Percentiles rank a stretch among this genome's conserved stretches.
These are phyloP conservation scores for Ogataea paradorogensis DNA, from an alignment of 805 yeast genomes.

Conservation along the genomic window DNA sequence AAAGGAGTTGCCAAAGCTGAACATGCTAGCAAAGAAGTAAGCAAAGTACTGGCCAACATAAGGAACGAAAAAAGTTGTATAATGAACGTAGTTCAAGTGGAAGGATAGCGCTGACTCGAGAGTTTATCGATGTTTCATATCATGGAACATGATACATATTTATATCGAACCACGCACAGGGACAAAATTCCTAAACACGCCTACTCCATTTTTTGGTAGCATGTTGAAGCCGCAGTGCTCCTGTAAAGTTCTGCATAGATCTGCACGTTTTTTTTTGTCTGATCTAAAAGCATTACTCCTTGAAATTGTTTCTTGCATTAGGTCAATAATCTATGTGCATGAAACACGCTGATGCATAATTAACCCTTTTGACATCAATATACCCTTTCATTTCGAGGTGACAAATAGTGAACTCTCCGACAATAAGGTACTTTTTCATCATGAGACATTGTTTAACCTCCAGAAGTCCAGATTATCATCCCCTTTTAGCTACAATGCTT, in stretches of 20 bases:
- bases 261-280: neutral
- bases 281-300: neutral
- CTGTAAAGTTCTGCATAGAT: neutral
- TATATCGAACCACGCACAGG: neutral
- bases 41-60: slow-evolving; percentile 12
- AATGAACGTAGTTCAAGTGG: neutral
- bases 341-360: slow-evolving; percentile 1
- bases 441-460: neutral
- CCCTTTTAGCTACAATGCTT: neutral
- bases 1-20: slow-evolving; percentile 18
- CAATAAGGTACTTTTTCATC: no score
- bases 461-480: neutral
- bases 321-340: slow-evolving; percentile 3
- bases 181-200: slow-evolving; percentile 6
- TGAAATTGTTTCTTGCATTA: neutral
- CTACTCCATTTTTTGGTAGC: neutral
- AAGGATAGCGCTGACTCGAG: slow-evolving; percentile 3
- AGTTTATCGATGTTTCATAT: slow-evolving; percentile 1
- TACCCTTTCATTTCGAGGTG: no score
- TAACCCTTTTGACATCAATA: neutral
- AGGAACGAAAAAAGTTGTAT: neutral
- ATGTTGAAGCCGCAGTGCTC: slow-evolving; percentile 4
- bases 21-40: slow-evolving; percentile 12
- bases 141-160: slow-evolving; percentile 1
- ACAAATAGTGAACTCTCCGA: no score